phyloP scores from a whole-genome alignment of 2,329 filamentous ascomycete genomes.

The Diaporthe caulivora region DNA sequence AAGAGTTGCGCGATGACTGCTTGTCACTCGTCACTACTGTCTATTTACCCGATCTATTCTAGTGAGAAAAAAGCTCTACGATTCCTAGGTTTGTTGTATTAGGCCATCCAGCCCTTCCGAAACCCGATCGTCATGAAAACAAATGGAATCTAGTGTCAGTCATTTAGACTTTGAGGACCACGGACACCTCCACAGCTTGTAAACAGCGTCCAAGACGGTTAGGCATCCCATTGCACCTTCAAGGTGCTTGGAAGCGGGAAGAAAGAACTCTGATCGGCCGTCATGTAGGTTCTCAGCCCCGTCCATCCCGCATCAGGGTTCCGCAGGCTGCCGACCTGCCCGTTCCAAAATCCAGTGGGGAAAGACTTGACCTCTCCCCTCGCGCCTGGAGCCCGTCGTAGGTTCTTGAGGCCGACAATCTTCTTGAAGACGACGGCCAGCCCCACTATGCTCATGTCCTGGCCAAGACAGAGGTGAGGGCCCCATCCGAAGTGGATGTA shows the following conservation, averaged over 20 bases:
- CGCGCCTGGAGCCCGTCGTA: conserved; percentile 42
- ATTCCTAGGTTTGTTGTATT: too few relatives aligned
- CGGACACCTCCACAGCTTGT: not conserved
- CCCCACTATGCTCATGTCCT: conserved; percentile 53
- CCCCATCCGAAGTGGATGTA: conserved; percentile 68
- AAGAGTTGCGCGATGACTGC: too few relatives aligned
- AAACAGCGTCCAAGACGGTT: too few relatives aligned
- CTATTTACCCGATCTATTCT: too few relatives aligned
- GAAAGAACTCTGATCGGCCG: conserved; percentile 44
- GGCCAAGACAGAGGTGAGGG: conserved; percentile 64
- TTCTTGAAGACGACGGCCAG: conserved; percentile 44
- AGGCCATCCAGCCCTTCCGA: too few relatives aligned
- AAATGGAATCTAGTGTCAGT: not conserved
- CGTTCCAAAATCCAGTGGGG: conserved; percentile 41
- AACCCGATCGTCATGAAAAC: fast-evolving
- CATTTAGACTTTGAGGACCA: not conserved
- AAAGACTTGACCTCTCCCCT: conserved; percentile 43
- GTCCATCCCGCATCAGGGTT: conserved; percentile 39
- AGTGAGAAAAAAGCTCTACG: too few relatives aligned
- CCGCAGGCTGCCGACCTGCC: conserved; percentile 40
- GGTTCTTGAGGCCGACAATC: conserved; percentile 43
- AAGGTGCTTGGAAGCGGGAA: conserved; percentile 44
- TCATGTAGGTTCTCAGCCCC: conserved; percentile 44
- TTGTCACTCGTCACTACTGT: too few relatives aligned
- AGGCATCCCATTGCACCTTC: conserved; percentile 44